phyloP scores from a whole-genome alignment of 1,139 yeast genomes.

The Candida smagusa region DNA sequence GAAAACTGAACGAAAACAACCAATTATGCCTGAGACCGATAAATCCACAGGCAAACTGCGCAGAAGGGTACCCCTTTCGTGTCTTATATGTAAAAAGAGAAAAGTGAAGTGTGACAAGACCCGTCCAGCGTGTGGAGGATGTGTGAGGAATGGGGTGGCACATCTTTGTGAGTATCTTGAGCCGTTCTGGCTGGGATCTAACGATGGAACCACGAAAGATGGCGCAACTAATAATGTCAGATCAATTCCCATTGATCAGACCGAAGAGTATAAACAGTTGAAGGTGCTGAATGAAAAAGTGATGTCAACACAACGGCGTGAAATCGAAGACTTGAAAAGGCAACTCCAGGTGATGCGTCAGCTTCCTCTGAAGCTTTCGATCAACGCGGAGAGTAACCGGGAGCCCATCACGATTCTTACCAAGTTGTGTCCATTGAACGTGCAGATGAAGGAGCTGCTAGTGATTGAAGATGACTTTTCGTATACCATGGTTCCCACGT shows the following conservation, averaged over 20 bases:
- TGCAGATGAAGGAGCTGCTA: constrained; percentile 14
- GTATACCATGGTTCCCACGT: constrained; percentile 10
- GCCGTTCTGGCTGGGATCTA: constrained; percentile 35
- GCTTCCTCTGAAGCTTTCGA: constrained; percentile 14
- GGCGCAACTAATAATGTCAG: constrained; percentile 20
- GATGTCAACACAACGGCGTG: constrained; percentile 26
- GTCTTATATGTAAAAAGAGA: constrained; percentile 41
- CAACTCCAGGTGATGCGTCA: constrained; percentile 29
- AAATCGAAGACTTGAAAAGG: constrained; percentile 35
- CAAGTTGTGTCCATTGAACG: constrained; percentile 16
- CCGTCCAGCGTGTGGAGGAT: constrained; percentile 44
- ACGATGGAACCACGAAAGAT: constrained; percentile 13
- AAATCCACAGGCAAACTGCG: constrained; percentile 18
- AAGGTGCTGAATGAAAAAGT: constrained; percentile 21
- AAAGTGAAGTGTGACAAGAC: constrained; percentile 47
- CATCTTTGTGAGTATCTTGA: constrained; percentile 43
- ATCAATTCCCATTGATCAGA: constrained; percentile 11
- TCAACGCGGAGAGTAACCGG: constrained; percentile 3
- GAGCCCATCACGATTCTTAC: constrained; percentile 16
- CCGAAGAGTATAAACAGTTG: constrained; percentile 21
- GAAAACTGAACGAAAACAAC: too few species aligned
- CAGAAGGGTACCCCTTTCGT: constrained; percentile 40
- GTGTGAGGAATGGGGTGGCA: constrained; percentile 40
- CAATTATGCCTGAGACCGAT: constrained; percentile 3
- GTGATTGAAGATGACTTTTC: constrained; percentile 19